Base-by-base conservation (phyloP, 2,329 filamentous ascomycete species). In the Verticillium tricorpus region DNA sequence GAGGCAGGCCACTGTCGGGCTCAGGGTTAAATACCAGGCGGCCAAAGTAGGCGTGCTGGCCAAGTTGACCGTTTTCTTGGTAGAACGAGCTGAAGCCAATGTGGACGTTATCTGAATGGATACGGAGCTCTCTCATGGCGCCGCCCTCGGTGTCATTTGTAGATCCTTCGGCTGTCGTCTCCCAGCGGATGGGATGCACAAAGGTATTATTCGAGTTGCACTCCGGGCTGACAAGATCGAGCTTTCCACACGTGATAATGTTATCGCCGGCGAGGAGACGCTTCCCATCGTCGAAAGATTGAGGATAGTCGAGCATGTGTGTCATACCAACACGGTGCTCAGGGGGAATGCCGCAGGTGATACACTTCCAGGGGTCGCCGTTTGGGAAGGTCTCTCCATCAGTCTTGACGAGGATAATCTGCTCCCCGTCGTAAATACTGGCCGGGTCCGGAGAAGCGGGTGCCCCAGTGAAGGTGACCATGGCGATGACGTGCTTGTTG, bases 301-400 rank as follows among this genome's bases (percentile, higher is more conserved):
- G 77, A 0, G 79, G 77, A 63, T 82, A 82, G 54, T 76, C 76
- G 1, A 64, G 57, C 32, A 62, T 40, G 2, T 63, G 59, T 17
- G 65, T 61, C 5, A 67, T 58, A 12, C 68, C 69, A 1, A 66
- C 56, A 5, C 70, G 66, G 55, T 79, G 76, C 37, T 67, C 66
- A 3, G 61, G 62, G 0, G 75, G 72, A 0, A 80, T 70, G 3
- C 74, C 78, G 59, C 80, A 82, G 50, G 71, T 81, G 5, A 82
- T 60, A 60, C 79, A 82, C 64, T 79, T 82, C 78, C 78, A 82
- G 0, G 73, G 59, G 62, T 80, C 77, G 0, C 79, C 79, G 58
- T 78, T 80, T 3, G 69, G 57, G 60, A 82, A 82, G 0, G 62
- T 72, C 5, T 69, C 74, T 3, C 73, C 73, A 61, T 81, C 75